Evolutionary conservation across 73 alveolate species (phyloP).

Genomic region (Paramecium sonneborni): DNA sequence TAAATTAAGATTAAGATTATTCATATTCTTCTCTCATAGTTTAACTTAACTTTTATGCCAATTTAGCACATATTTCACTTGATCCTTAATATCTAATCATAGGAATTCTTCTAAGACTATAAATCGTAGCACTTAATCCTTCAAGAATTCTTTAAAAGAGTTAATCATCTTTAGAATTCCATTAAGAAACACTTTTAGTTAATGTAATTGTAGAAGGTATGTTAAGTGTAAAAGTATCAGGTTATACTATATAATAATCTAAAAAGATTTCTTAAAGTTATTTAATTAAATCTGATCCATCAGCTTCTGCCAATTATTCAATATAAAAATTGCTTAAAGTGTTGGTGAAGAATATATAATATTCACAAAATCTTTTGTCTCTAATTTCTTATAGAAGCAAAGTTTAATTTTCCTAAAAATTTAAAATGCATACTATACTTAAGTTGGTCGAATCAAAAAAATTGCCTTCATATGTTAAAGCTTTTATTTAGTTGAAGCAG

Average conservation of each 20-base stretch:
- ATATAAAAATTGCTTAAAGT: slow-evolving; percentile 42
- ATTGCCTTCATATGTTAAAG: slow-evolving; percentile 61
- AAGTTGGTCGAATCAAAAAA: slow-evolving; percentile 42
- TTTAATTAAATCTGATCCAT: slow-evolving; percentile 48
- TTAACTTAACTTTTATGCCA: slow-evolving; percentile 48
- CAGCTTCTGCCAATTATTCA: slow-evolving; percentile 65
- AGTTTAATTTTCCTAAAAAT: slow-evolving; percentile 43
- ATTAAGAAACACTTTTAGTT: neutral
- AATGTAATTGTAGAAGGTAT: slow-evolving; percentile 28
- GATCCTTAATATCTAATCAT: slow-evolving; percentile 66
- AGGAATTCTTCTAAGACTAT: slow-evolving; percentile 51
- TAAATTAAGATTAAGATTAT: slow-evolving; percentile 34
- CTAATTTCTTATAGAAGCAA: slow-evolving; percentile 39
- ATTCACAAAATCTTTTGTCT: slow-evolving; percentile 64
- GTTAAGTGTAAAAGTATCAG: slow-evolving; percentile 50
- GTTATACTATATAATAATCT: slow-evolving; percentile 43
- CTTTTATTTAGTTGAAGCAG: neutral
- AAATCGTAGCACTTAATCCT: slow-evolving; percentile 49
- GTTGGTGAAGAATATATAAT: slow-evolving; percentile 56
- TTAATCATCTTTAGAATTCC: slow-evolving; percentile 5
- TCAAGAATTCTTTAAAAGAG: slow-evolving; percentile 18
- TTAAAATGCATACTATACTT: neutral
- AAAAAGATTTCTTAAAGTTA: slow-evolving; percentile 43
- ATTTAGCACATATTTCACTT: slow-evolving; percentile 53
- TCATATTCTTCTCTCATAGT: slow-evolving; percentile 64